Percentiles rank a stretch among this genome's conserved stretches.
Conservation (phyloP, 768 basidiomycete genomes). For the Daedaleopsis nitida region DNA sequence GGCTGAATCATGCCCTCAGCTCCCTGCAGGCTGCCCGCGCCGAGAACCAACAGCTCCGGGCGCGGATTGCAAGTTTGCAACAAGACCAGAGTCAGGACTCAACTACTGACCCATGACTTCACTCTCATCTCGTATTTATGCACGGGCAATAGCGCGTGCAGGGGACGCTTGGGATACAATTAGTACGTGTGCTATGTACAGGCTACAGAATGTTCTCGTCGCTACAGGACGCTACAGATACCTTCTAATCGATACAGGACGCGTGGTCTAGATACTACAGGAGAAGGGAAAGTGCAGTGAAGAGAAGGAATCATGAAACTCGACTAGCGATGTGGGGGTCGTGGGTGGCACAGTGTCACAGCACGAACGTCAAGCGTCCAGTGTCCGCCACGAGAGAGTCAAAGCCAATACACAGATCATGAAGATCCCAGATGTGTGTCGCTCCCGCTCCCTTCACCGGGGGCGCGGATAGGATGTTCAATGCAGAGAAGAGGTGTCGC, state of each 20-base stretch:
- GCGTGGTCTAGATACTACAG: slow-evolving; percentile 7
- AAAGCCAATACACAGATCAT: not conserved
- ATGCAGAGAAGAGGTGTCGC: slow-evolving; percentile 4
- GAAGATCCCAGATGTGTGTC: not conserved
- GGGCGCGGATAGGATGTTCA: not conserved
- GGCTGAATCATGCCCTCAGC: slow-evolving; percentile 41
- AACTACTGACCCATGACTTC: not conserved
- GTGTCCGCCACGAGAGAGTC: not conserved
- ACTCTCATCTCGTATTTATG: too few relatives aligned
- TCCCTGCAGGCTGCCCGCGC: slow-evolving; percentile 47
- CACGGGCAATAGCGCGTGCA: not conserved
- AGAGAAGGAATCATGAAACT: not conserved
- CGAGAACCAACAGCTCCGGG: slow-evolving; percentile 55
- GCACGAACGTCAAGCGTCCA: slow-evolving; percentile 14
- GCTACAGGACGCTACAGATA: slow-evolving; percentile 6
- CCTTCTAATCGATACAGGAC: slow-evolving; percentile 19
- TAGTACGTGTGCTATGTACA: slow-evolving; percentile 18
- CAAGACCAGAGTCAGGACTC: not conserved
- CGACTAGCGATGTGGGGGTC: slow-evolving; percentile 19
- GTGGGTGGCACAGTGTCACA: slow-evolving; percentile 13
- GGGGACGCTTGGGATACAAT: slow-evolving; percentile 14
- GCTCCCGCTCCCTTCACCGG: too few relatives aligned
- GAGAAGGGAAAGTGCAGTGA: not conserved
- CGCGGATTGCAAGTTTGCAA: slow-evolving; percentile 18
- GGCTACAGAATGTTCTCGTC: slow-evolving; percentile 10